A percentile compares a stretch with the other conserved stretches of the same genome.
Conservation (phyloP, 208 protist genomes). For the Phytomonas francai region DNA sequence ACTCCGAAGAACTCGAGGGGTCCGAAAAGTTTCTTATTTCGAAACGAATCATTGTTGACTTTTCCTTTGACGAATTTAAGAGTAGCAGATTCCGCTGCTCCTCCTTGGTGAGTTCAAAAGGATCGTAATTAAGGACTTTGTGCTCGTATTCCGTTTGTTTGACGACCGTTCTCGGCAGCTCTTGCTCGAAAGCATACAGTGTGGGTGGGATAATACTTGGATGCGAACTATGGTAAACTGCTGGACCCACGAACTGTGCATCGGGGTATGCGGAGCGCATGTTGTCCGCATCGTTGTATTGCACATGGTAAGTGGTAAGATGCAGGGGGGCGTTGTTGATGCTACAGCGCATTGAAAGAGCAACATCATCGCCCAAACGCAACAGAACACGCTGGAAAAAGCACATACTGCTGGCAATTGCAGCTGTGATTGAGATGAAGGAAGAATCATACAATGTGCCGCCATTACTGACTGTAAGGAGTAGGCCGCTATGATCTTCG, state of each 20-base stretch:
- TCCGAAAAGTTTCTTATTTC: no score
- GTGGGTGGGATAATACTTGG: conserved; percentile 37
- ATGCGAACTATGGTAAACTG: conserved; percentile 59
- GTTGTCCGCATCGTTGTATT: conserved; percentile 84
- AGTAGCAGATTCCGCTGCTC: conserved; percentile 24
- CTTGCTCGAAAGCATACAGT: conserved; percentile 20
- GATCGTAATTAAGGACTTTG: neutral
- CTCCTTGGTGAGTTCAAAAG: neutral
- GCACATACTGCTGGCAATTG: conserved; percentile 69
- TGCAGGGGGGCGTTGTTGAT: conserved; percentile 59
- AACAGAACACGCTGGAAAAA: conserved; percentile 75
- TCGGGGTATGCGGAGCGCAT: conserved; percentile 67
- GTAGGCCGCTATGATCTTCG: conserved; percentile 71
- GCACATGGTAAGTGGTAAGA: conserved; percentile 69
- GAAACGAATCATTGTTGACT: no score
- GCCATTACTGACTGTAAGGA: conserved; percentile 53
- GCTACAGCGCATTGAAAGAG: conserved; percentile 41
- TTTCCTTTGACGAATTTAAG: no score
- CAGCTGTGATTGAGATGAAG: conserved; percentile 64
- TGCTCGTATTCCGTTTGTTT: conserved; percentile 1
- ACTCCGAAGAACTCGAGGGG: no score
- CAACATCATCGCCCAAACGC: conserved; percentile 54
- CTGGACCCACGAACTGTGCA: conserved; percentile 60
- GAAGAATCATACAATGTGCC: conserved; percentile 66
- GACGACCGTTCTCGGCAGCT: conserved; percentile 15